Percentiles rank a stretch among this genome's conserved stretches.
phyloP scores from a whole-genome alignment of 2,329 filamentous ascomycete species.

The Paraphaeosphaeria sporulosa region DNA sequence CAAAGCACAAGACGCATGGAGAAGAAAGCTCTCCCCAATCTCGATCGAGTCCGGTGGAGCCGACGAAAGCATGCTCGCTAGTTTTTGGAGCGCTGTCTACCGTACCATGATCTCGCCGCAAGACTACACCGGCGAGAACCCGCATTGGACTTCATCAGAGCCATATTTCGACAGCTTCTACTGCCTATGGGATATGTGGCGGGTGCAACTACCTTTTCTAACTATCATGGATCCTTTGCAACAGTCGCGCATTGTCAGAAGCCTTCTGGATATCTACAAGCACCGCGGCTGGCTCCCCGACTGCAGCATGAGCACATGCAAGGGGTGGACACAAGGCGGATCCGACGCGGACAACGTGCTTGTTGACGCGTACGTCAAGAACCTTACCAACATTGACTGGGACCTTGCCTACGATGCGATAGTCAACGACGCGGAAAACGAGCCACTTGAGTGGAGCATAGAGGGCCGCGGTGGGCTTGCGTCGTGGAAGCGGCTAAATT shows the following conservation, averaged over 20 bases:
- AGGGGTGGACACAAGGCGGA: constrained; percentile 77
- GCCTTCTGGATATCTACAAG: constrained; percentile 74
- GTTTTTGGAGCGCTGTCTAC: constrained; percentile 57
- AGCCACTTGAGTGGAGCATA: constrained; percentile 49
- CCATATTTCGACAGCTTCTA: constrained; percentile 65
- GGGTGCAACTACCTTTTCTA: constrained; percentile 68
- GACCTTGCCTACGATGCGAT: constrained; percentile 47
- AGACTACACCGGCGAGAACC: constrained; percentile 58
- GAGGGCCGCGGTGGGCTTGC: constrained; percentile 48
- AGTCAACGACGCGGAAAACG: constrained; percentile 49
- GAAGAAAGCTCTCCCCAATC: constrained; percentile 50
- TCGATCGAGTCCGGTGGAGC: constrained; percentile 47
- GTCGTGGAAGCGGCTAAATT: constrained; percentile 46
- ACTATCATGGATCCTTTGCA: constrained; percentile 71
- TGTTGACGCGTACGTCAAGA: constrained; percentile 74
- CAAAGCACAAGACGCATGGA: constrained; percentile 52
- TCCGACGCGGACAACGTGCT: constrained; percentile 78
- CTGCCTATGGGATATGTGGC: constrained; percentile 62
- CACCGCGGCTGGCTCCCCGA: constrained; percentile 78
- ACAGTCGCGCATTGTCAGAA: constrained; percentile 72
- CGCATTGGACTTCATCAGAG: constrained; percentile 53
- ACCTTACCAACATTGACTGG: constrained; percentile 59
- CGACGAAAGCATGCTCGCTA: constrained; percentile 46
- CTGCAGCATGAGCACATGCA: constrained; percentile 78
- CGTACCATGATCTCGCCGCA: constrained; percentile 56